A percentile compares a stretch with the other conserved stretches of the same genome.
Evolutionary conservation across 179 eudicot genomes (phyloP).

Genomic region (Gypsophila paniculata): DNA sequence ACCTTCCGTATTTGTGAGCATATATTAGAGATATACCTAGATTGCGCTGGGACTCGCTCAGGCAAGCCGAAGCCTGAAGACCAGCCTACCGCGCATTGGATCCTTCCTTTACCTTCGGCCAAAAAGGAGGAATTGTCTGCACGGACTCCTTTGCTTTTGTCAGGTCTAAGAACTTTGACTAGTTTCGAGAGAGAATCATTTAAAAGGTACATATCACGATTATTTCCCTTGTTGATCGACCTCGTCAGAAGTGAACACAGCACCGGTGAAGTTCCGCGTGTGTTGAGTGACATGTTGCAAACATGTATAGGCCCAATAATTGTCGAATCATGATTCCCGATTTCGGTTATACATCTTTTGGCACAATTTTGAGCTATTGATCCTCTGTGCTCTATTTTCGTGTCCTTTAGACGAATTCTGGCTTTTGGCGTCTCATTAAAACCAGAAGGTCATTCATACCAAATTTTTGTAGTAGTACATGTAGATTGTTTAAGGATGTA

Average conservation of each 20-base stretch:
- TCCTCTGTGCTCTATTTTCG: background rate
- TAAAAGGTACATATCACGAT: conserved; percentile 42
- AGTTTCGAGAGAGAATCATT: conserved; percentile 48
- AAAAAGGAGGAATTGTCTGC: conserved; percentile 88
- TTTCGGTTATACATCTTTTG: background rate
- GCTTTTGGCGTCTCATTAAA: conserved; percentile 8
- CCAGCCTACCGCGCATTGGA: conserved; percentile 46
- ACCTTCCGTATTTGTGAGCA: conserved; percentile 60
- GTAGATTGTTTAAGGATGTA: conserved; percentile 30
- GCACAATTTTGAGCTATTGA: conserved; percentile 3
- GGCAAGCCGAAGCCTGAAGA: conserved; percentile 30
- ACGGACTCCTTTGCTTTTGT: conserved; percentile 59
- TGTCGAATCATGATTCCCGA: conserved; percentile 24
- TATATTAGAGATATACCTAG: conserved; percentile 62
- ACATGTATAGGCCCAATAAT: conserved; percentile 41
- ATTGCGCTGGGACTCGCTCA: conserved; percentile 48
- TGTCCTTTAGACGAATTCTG: conserved; percentile 4
- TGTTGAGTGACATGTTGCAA: conserved; percentile 34
- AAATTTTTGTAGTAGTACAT: conserved; percentile 32
- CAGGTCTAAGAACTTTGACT: conserved; percentile 53
- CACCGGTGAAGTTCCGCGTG: conserved; percentile 29
- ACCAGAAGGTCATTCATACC: conserved; percentile 23
- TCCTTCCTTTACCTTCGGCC: conserved; percentile 71
- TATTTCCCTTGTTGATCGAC: conserved; percentile 61
- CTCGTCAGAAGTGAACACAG: conserved; percentile 40